Conservation (phyloP, 108 stramenopile genomes). For the Nitzschia sp. region DNA sequence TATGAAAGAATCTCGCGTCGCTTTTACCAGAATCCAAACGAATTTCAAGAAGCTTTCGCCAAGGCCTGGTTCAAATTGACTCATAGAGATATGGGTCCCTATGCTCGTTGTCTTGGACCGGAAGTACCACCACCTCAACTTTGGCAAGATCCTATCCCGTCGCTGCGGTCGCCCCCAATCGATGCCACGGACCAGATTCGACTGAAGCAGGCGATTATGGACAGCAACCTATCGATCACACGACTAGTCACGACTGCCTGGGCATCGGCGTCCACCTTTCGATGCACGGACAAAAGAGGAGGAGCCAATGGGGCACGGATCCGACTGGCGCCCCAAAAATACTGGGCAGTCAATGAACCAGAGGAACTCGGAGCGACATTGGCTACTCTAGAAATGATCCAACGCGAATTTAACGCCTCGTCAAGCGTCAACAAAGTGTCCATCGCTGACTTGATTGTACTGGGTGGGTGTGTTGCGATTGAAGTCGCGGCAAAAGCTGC, state of each 20-base stretch:
- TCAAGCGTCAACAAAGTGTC: conserved; percentile 41
- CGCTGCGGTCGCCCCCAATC: conserved; percentile 15
- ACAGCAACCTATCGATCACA: conserved; percentile 46
- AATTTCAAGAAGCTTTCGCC: conserved; percentile 57
- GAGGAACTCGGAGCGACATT: conserved; percentile 47
- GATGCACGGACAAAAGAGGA: conserved; percentile 70
- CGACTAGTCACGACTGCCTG: conserved; percentile 66
- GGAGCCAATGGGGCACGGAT: conserved; percentile 78
- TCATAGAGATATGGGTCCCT: conserved; percentile 78
- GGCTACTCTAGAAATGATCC: conserved; percentile 37
- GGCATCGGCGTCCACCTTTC: conserved; percentile 74
- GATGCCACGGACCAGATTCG: conserved; percentile 33
- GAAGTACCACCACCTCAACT: conserved; percentile 54
- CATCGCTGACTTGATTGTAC: conserved; percentile 70
- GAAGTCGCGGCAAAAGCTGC: conserved; percentile 58
- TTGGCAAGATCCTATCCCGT: conserved; percentile 77
- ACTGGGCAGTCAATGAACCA: conserved; percentile 73
- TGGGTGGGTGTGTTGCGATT: conserved; percentile 69
- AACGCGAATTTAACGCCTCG: conserved; percentile 35
- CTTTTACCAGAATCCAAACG: conserved; percentile 54
- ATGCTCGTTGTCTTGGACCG: conserved; percentile 59
- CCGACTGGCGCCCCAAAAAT: conserved; percentile 58
- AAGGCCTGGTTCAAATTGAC: conserved; percentile 81
- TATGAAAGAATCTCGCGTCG: conserved; percentile 57
- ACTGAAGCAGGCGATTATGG: conserved; percentile 47